Evolutionary conservation across 2,329 filamentous ascomycete genomes (phyloP).

Genomic region (Arthrobotrys pseudoclavata): DNA sequence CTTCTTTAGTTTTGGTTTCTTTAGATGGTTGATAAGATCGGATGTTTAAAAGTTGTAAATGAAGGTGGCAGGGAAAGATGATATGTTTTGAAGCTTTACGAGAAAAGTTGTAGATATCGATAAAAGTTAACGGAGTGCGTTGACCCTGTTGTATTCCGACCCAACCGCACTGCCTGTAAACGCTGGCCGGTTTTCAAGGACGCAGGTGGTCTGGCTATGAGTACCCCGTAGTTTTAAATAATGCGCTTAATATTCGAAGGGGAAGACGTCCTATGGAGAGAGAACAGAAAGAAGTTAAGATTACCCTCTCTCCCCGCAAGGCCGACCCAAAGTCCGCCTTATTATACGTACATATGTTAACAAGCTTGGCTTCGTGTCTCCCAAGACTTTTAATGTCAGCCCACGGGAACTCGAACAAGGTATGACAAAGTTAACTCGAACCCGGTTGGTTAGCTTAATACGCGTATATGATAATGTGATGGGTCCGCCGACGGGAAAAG

Average conservation of each 20-base stretch:
- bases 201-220: too few relatives aligned
- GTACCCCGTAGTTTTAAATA: too few relatives aligned
- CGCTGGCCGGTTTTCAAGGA: neutral
- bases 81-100: neutral
- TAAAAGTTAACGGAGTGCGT: slow-evolving; percentile 42
- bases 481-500: neutral
- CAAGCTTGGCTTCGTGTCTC: neutral
- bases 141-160: slow-evolving; percentile 46
- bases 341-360: slow-evolving; percentile 15
- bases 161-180: neutral
- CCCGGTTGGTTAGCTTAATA: too few relatives aligned
- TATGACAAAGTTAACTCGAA: too few relatives aligned
- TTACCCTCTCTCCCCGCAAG: slow-evolving; percentile 20
- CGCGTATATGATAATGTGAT: too few relatives aligned
- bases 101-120: neutral
- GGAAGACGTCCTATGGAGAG: neutral
- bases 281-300: slow-evolving; percentile 23
- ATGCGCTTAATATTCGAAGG: too few relatives aligned
- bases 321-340: slow-evolving; percentile 18
- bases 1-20: neutral
- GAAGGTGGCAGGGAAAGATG: too few relatives aligned
- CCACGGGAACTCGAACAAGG: neutral
- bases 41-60: neutral
- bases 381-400: slow-evolving; percentile 10
- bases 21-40: neutral